Evolutionary conservation across 139 green algal species (phyloP).

Genomic region (Edaphochlamys debaryana): DNA sequence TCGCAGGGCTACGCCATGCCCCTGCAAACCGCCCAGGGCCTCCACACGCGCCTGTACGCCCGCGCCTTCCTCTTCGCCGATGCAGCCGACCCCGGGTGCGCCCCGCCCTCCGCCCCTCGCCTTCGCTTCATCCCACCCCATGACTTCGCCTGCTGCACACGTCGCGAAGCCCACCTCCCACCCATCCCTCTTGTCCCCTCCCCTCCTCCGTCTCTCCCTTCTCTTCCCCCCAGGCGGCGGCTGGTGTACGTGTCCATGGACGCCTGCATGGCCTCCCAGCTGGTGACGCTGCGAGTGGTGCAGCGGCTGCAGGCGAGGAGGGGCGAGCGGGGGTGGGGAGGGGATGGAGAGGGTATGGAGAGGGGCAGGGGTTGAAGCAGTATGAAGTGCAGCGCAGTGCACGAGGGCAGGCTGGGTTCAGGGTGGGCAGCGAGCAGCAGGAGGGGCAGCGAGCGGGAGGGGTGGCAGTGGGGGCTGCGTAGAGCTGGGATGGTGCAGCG

Average conservation of each 20-base stretch:
- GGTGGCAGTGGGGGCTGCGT: too few relatives aligned
- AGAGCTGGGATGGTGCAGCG: too few relatives aligned
- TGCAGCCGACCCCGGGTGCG: constrained; percentile 40
- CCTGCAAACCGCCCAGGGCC: constrained; percentile 73
- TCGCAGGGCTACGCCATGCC: constrained; percentile 82
- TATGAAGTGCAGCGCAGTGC: too few relatives aligned
- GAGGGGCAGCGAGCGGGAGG: too few relatives aligned
- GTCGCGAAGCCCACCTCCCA: too few relatives aligned
- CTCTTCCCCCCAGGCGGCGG: constrained; percentile 53
- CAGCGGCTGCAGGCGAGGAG: constrained; percentile 61
- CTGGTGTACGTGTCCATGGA: constrained; percentile 88
- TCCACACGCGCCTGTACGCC: constrained; percentile 83
- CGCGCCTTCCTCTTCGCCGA: constrained; percentile 79
- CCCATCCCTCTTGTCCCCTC: not conserved
- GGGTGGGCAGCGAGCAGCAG: too few relatives aligned
- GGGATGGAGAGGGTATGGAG: not conserved
- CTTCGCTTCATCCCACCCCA: too few relatives aligned
- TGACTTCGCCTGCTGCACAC: too few relatives aligned
- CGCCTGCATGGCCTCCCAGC: constrained; percentile 89
- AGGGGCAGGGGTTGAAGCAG: not conserved
- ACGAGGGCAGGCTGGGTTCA: too few relatives aligned
- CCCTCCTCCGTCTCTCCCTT: not conserved
- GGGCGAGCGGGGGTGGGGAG: not conserved
- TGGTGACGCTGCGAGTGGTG: constrained; percentile 79
- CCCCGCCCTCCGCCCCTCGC: too few relatives aligned